Percentiles rank a stretch among this genome's conserved stretches.
phyloP scores from a whole-genome alignment of 306 rosid species.

The Medicago ruthenica region DNA sequence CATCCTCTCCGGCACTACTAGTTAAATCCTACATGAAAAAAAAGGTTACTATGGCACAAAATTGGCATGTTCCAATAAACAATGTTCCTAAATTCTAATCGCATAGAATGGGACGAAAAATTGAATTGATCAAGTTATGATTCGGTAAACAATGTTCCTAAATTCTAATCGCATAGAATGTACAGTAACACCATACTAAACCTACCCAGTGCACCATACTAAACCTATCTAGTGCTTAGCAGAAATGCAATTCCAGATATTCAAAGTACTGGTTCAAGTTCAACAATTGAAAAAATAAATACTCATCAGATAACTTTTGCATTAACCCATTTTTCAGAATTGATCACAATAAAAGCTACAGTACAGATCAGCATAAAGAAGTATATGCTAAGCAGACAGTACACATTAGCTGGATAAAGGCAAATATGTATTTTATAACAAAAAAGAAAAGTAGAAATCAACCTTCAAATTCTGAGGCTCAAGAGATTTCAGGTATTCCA shows the following conservation, averaged over 20 bases:
- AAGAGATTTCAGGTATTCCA: slow-evolving; percentile 93
- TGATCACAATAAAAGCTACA: slow-evolving; percentile 31
- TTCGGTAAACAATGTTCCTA: too few relatives aligned
- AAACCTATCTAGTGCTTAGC: slow-evolving; percentile 18
- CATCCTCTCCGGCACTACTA: slow-evolving; percentile 96
- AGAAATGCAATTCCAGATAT: slow-evolving; percentile 27
- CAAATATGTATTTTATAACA: slow-evolving; percentile 21
- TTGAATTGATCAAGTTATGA: slow-evolving; percentile 17
- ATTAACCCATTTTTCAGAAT: slow-evolving; percentile 12
- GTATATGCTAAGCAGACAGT: slow-evolving; percentile 16
- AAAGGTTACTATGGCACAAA: slow-evolving; percentile 20
- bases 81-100: neutral
- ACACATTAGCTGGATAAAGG: slow-evolving; percentile 21
- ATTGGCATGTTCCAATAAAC: neutral
- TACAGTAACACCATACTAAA: slow-evolving; percentile 28
- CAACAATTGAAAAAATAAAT: slow-evolving; percentile 21
- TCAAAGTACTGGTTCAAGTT: slow-evolving; percentile 22
- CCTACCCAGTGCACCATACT: slow-evolving; percentile 24
- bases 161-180: too few relatives aligned
- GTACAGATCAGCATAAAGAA: slow-evolving; percentile 6
- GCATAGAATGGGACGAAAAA: slow-evolving; percentile 26
- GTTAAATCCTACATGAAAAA: slow-evolving; percentile 75
- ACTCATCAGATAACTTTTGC: slow-evolving; percentile 1
- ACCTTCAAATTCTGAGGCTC: slow-evolving; percentile 96
- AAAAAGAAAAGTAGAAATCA: slow-evolving; percentile 31